A percentile compares a stretch with the other conserved stretches of the same genome.
These are phyloP conservation scores for Trametes sp. DNA, from an alignment of 1,284 basidiomycete genomes.

Conservation along the genomic window DNA sequence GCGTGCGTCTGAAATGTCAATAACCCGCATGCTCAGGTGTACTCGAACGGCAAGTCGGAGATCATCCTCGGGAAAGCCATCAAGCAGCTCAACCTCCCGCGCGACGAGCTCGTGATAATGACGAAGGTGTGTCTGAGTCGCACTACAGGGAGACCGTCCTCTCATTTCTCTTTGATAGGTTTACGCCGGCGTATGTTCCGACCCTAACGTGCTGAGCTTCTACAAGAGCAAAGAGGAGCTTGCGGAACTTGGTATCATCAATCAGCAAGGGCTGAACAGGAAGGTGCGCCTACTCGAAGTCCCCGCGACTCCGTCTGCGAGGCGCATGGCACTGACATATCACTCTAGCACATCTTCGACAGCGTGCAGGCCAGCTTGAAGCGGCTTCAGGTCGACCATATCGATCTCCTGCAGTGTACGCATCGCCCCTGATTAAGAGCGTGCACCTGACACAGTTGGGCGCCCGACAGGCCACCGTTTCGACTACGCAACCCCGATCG, in stretches of 20 bases:
- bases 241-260: constrained; percentile 33
- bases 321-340: neutral
- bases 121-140: constrained; percentile 65
- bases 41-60: constrained; percentile 71
- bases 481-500: constrained; percentile 39
- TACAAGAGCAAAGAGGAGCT: neutral
- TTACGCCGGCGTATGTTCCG: neutral
- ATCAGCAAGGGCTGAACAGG: constrained; percentile 37
- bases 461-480: constrained; percentile 44
- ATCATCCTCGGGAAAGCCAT: constrained; percentile 82
- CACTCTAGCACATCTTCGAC: constrained; percentile 50
- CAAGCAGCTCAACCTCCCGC: constrained; percentile 72
- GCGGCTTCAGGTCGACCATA: constrained; percentile 50
- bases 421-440: neutral
- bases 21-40: constrained; percentile 5
- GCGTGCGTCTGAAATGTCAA: neutral
- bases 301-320: too few relatives aligned
- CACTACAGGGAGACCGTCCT: too few relatives aligned
- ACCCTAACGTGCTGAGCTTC: neutral
- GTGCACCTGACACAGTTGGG: neutral
- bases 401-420: constrained; percentile 47
- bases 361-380: constrained; percentile 49
- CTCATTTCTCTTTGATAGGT: neutral
- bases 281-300: constrained; percentile 33
- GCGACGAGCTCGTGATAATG: constrained; percentile 80